These are phyloP conservation scores for Chalciporus pseudorubinellus DNA, from an alignment of 768 basidiomycete species.

Conservation along the genomic window DNA sequence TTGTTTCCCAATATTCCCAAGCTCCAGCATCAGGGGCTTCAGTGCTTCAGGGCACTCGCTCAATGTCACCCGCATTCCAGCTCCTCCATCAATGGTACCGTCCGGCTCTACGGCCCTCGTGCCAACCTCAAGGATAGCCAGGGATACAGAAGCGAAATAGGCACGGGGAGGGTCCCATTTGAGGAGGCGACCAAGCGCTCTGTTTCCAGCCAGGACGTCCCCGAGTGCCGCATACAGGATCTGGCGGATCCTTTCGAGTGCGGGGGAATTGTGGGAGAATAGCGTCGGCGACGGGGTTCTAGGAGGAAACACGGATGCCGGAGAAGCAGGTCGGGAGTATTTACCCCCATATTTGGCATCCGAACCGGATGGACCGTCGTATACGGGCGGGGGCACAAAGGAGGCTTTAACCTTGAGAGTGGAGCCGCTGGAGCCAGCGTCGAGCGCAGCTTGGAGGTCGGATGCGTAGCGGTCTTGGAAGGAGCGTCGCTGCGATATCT, in stretches of 20 bases:
- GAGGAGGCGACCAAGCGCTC: slow-evolving; percentile 55
- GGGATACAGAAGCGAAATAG: slow-evolving; percentile 74
- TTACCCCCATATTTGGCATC: slow-evolving; percentile 15
- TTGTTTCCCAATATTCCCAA: slow-evolving; percentile 51
- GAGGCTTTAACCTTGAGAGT: slow-evolving; percentile 46
- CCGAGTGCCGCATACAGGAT: slow-evolving; percentile 81
- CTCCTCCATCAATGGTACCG: slow-evolving; percentile 47
- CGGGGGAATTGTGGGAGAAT: slow-evolving; percentile 37
- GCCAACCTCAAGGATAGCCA: slow-evolving; percentile 71
- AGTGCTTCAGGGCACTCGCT: slow-evolving; percentile 60
- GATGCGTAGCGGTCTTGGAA: slow-evolving; percentile 78
- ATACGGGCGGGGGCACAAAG: slow-evolving; percentile 71
- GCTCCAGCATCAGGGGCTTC: slow-evolving; percentile 68
- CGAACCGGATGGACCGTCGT: slow-evolving; percentile 38
- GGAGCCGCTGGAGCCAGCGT: slow-evolving; percentile 46
- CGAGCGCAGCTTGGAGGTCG: slow-evolving; percentile 78
- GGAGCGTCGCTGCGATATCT: slow-evolving; percentile 78
- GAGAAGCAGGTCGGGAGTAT: slow-evolving; percentile 9
- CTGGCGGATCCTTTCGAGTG: slow-evolving; percentile 79
- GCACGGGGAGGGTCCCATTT: slow-evolving; percentile 65
- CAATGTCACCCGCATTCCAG: slow-evolving; percentile 55
- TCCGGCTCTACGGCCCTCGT: slow-evolving; percentile 45
- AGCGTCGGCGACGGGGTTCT: slow-evolving; percentile 51
- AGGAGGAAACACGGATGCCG: slow-evolving; percentile 34
- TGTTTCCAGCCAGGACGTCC: slow-evolving; percentile 58